Evolutionary conservation across 2,329 filamentous ascomycete genomes (phyloP), one percentile per base, ranked within the genome.

Genomic region (Alternaria gansuensis): DNA sequence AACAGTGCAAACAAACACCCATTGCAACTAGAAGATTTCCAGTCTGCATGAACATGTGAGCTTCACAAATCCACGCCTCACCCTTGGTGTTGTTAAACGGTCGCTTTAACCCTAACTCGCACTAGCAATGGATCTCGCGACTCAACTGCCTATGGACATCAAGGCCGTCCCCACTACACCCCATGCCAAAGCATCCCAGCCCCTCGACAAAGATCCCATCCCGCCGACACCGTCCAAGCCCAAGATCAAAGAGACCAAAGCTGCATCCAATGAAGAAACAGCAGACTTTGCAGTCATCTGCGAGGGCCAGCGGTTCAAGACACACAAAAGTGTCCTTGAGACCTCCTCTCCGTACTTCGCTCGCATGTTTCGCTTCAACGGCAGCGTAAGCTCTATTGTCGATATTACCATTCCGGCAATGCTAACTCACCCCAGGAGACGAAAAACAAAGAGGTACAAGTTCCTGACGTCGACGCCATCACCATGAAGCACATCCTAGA

Each of bases 341-440:
- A 31, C 37, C 23, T 44, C 31, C 0, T 62, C 48, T 2, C 49
- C 57, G 4, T 62, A 62, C 26, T 62, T 62, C 6, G 37, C 31
- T 36, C 39, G 57, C n/a, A 56, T 60, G 52, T 62, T 62, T 9
- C 49, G 49, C 8, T 62, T 62, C 54, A 51, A 54, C 13, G 45
- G 29, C 9, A 40, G 50, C 26, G 57, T 51, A 33, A 24, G 44
- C n/a, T 26, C 11, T 1, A 1, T 5, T 21, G 28, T 28, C 7
- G 11, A 7, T 1, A 13, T 17, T 2, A 13, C 13, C 11, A 24
- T 4, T 5, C 23, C 1, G 17, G 3, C 2, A 2, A 7, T n/a
- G 4, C 40, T 57, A 21, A 52, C 4, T 1, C 1, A 24, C 1
- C 14, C 2, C 26, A 57, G 54, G 54, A 57, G 2, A 21, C 3